These are phyloP conservation scores for Isabelozyma pseudorhagii DNA, from an alignment of 805 yeast genomes.

Conservation along the genomic window DNA sequence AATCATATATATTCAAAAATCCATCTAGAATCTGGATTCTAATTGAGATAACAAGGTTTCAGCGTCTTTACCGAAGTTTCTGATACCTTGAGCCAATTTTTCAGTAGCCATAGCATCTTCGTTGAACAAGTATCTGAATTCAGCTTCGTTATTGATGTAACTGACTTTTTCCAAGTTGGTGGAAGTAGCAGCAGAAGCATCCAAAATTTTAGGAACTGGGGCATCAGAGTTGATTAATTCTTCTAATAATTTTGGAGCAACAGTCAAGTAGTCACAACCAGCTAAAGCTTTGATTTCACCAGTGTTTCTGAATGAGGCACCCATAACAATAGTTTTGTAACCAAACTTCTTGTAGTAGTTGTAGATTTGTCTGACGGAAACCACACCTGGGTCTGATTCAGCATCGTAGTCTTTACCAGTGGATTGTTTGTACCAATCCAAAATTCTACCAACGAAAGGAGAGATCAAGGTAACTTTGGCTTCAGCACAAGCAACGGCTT, in stretches of 20 bases:
- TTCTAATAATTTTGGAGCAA: conserved; percentile 89
- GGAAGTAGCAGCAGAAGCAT: conserved; percentile 57
- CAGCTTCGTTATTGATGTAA: conserved; percentile 79
- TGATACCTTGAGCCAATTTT: conserved; percentile 96
- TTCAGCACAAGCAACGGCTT: conserved; percentile 99
- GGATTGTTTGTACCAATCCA: conserved; percentile 95
- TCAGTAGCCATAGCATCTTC: conserved; percentile 99
- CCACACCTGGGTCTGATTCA: conserved; percentile 93
- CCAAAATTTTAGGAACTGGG: conserved; percentile 77
- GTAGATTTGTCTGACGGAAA: conserved; percentile 82
- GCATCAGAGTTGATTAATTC: conserved; percentile 76
- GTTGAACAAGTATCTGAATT: conserved; percentile 86
- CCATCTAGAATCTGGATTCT: conserved; percentile 50
- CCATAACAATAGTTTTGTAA: conserved; percentile 98
- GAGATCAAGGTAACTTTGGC: conserved; percentile 94
- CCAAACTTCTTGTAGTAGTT: conserved; percentile 97
- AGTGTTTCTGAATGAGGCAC: conserved; percentile 97
- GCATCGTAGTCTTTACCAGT: conserved; percentile 84
- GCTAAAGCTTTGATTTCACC: conserved; percentile 96
- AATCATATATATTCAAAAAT: neutral
- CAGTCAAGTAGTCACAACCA: conserved; percentile 95
- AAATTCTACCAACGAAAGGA: conserved; percentile 98
- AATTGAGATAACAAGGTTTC: conserved; percentile 68
- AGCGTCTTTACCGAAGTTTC: conserved; percentile 93
- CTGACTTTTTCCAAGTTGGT: conserved; percentile 65